Percentiles rank a stretch among this genome's conserved stretches.
Evolutionary conservation across 1,284 basidiomycete species (phyloP).

Genomic region (Puccinia novopanici): DNA sequence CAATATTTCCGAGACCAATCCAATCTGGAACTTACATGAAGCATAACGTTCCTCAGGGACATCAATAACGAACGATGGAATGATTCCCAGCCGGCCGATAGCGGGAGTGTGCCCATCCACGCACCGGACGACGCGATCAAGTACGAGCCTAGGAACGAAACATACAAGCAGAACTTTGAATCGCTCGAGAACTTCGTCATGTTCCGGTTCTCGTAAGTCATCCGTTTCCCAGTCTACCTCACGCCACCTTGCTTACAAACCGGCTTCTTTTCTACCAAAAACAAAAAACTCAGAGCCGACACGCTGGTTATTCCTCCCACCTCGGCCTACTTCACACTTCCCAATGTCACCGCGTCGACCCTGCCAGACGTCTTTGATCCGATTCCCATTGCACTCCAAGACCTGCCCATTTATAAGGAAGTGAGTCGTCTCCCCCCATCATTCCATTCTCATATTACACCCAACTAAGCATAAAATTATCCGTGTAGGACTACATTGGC

Average conservation of each 20-base stretch:
- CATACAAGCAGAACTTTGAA: conserved; percentile 56
- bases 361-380: conserved; percentile 7
- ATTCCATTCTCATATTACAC: neutral
- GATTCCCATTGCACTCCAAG: conserved; percentile 34
- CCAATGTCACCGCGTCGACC: conserved; percentile 16
- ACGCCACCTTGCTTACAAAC: neutral
- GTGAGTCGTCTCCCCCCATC: neutral
- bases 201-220: conserved; percentile 56
- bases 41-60: conserved; percentile 58
- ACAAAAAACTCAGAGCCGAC: conserved; percentile 10
- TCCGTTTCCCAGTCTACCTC: neutral
- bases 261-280: neutral
- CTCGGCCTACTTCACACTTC: conserved; percentile 41
- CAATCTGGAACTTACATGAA: conserved; percentile 56
- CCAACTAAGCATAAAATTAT: neutral
- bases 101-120: neutral
- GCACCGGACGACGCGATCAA: neutral
- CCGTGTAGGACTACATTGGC: conserved; percentile 42
- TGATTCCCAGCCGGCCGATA: conserved; percentile 34
- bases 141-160: conserved; percentile 52
- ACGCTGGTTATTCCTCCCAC: conserved; percentile 28
- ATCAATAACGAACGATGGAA: conserved; percentile 53
- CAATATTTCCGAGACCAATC: conserved; percentile 59
- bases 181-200: conserved; percentile 59
- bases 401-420: conserved; percentile 43